phyloP scores from a whole-genome alignment of 257 asterid genomes.

The Capsicum rhomboideum region DNA sequence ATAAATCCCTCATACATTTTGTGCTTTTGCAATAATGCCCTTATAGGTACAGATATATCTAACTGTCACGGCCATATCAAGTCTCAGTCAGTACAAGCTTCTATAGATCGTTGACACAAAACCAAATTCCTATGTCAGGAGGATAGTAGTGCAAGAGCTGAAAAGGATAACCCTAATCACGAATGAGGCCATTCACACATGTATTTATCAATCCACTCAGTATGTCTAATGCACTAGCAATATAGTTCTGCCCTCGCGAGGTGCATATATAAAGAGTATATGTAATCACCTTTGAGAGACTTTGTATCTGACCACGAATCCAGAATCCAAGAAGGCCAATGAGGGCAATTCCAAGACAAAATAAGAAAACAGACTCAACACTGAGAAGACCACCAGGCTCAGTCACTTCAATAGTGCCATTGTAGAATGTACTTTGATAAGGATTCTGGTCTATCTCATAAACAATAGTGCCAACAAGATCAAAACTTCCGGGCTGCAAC shows the following conservation, averaged over 20 bases:
- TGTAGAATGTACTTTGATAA: conserved; percentile 79
- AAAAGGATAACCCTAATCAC: neutral
- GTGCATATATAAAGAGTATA: neutral
- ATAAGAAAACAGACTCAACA: conserved; percentile 92
- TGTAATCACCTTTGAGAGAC: conserved; percentile 63
- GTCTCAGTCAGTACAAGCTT: neutral
- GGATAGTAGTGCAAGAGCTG: neutral
- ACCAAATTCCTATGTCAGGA: neutral
- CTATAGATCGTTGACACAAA: neutral
- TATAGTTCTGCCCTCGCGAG: neutral
- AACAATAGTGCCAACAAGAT: conserved; percentile 79
- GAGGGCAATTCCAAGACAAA: conserved; percentile 70
- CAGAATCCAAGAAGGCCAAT: conserved; percentile 60
- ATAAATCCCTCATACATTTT: neutral
- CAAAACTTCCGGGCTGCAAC: conserved; percentile 81
- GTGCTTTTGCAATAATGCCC: neutral
- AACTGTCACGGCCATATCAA: neutral
- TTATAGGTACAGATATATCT: neutral
- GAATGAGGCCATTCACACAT: neutral
- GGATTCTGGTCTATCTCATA: conserved; percentile 83
- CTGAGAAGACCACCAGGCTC: conserved; percentile 80
- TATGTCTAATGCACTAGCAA: neutral
- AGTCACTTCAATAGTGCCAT: conserved; percentile 85
- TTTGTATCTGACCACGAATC: conserved; percentile 59
- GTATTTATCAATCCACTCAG: neutral